Percentiles rank a stretch among this genome's conserved stretches.
These are phyloP conservation scores for Fraxinus anomala DNA, from an alignment of 257 asterid genomes.

Conservation along the genomic window DNA sequence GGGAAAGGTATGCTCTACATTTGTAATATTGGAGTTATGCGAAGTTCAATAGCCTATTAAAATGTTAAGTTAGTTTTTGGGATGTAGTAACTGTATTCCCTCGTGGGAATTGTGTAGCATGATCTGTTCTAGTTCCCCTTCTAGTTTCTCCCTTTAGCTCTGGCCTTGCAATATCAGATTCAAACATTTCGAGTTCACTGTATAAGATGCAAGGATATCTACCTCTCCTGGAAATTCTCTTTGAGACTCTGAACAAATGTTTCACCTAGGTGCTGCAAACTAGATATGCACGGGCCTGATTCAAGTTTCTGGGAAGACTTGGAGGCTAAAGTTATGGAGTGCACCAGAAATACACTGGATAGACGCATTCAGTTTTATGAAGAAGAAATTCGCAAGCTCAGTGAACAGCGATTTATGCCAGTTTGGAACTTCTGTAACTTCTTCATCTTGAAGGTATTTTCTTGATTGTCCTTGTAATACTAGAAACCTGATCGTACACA, in stretches of 20 bases:
- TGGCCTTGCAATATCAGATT: neutral
- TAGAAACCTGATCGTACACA: conserved; percentile 5
- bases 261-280: conserved; percentile 86
- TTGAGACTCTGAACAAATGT: conserved; percentile 32
- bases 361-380: conserved; percentile 92
- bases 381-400: conserved; percentile 97
- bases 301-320: conserved; percentile 91
- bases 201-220: too few relatives aligned
- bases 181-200: neutral
- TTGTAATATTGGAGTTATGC: conserved; percentile 15
- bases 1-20: conserved; percentile 71
- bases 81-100: conserved; percentile 8
- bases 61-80: conserved; percentile 13
- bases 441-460: conserved; percentile 77
- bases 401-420: conserved; percentile 95
- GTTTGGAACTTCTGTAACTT: conserved; percentile 98
- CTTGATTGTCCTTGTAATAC: conserved; percentile 11
- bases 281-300: conserved; percentile 83
- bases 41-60: conserved; percentile 11
- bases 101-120: neutral
- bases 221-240: neutral
- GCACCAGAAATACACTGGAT: conserved; percentile 91
- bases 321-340: conserved; percentile 83
- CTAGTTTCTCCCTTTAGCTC: neutral
- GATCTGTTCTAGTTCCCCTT: neutral